Evolutionary conservation across 75 land plant species (phyloP).

Genomic region (Larix kaempferi): DNA sequence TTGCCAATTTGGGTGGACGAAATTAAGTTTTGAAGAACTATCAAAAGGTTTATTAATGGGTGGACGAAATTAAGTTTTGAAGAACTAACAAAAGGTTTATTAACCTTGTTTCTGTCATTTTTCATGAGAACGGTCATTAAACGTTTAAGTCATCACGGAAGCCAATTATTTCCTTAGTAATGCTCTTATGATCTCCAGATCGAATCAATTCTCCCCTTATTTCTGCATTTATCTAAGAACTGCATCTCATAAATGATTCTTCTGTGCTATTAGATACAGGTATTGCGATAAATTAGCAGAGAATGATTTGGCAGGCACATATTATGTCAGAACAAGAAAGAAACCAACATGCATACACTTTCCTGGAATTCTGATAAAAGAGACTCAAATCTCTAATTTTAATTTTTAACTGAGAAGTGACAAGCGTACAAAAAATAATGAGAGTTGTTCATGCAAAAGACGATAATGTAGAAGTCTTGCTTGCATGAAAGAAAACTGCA

Average conservation of each 20-base stretch:
- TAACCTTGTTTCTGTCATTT: too few species aligned
- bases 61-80: background rate
- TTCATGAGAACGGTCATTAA: too few species aligned
- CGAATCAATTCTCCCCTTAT: background rate
- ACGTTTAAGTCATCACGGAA: too few species aligned
- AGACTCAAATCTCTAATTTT: background rate
- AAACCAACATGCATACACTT: background rate
- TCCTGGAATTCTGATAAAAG: background rate
- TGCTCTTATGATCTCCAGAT: too few species aligned
- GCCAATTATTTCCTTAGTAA: too few species aligned
- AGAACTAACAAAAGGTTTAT: background rate
- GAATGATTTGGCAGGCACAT: background rate
- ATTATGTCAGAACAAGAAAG: background rate
- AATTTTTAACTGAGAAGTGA: background rate
- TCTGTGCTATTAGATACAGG: background rate
- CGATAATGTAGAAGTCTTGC: constrained; percentile 1
- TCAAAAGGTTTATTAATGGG: too few species aligned
- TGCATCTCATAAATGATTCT: background rate
- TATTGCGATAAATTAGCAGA: background rate
- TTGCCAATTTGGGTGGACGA: background rate
- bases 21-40: background rate
- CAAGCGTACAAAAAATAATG: constrained; percentile 7
- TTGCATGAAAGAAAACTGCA: constrained; percentile 10
- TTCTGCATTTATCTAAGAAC: background rate
- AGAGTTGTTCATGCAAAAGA: background rate